These are phyloP conservation scores for Annona cherimola DNA, from an alignment of 164 flowering plant species.

Conservation along the genomic window DNA sequence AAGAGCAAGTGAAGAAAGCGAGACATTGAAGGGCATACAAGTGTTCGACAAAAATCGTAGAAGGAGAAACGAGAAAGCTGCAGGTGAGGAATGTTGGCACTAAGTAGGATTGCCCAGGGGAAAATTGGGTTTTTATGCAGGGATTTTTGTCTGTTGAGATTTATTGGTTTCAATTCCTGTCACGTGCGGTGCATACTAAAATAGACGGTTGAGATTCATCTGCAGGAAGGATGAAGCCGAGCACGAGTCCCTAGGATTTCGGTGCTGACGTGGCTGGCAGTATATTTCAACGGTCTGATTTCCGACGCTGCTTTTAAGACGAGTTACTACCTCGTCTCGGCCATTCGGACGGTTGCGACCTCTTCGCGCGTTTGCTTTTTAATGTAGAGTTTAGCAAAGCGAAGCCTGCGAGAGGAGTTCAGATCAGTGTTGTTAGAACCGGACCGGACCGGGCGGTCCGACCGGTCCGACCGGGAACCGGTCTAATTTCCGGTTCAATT, in stretches of 20 bases:
- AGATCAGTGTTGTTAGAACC: too few species aligned
- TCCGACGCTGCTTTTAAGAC: conserved; percentile 4
- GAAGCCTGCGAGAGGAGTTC: too few species aligned
- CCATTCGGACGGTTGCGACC: too few species aligned
- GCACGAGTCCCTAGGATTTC: conserved; percentile 2
- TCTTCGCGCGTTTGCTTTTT: too few species aligned
- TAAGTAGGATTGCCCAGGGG: neutral
- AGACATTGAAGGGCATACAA: neutral
- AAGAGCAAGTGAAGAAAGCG: neutral
- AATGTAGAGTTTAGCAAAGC: too few species aligned
- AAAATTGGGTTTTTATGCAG: neutral
- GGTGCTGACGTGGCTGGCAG: conserved; percentile 20
- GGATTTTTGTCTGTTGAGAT: conserved; percentile 11
- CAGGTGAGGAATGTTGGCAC: neutral
- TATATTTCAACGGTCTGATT: conserved; percentile 38
- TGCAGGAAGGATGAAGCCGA: neutral
- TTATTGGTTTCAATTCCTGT: neutral
- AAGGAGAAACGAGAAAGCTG: neutral
- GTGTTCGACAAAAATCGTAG: neutral
- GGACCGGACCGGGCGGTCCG: too few species aligned
- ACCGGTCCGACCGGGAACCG: too few species aligned
- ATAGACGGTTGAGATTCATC: conserved; percentile 10
- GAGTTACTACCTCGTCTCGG: neutral
- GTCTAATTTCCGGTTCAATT: too few species aligned
- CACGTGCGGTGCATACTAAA: conserved; percentile 2